phyloP scores from a whole-genome alignment of 1,139 yeast species.

The Candida sp. region DNA sequence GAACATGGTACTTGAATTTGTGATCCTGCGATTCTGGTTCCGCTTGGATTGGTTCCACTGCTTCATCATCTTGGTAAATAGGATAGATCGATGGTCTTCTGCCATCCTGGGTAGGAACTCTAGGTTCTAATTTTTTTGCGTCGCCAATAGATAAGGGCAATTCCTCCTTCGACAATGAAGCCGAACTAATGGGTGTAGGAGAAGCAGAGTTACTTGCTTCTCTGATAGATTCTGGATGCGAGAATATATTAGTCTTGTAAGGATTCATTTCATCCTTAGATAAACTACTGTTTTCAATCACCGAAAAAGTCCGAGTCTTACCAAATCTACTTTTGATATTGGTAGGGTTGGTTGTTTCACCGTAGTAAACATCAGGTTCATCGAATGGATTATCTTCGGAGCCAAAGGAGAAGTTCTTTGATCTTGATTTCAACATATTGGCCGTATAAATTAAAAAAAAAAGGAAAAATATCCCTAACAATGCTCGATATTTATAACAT shows the following conservation, averaged over 20 bases:
- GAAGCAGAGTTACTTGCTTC: slow-evolving; percentile 1
- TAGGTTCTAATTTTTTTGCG: neutral
- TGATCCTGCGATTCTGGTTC: slow-evolving; percentile 10
- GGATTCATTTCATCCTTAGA: slow-evolving; percentile 3
- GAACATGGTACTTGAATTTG: slow-evolving; percentile 13
- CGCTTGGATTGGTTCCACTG: neutral
- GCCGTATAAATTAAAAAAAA: neutral
- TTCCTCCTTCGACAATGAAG: neutral
- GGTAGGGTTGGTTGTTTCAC: slow-evolving; percentile 59
- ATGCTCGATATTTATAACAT: neutral
- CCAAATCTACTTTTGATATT: slow-evolving; percentile 33
- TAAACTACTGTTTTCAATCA: slow-evolving; percentile 24
- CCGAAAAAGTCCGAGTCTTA: slow-evolving; percentile 52
- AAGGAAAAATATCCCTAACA: neutral
- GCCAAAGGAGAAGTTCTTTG: slow-evolving; percentile 19
- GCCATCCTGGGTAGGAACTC: slow-evolving; percentile 3
- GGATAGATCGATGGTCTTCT: slow-evolving; percentile 35
- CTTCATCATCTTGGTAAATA: slow-evolving; percentile 17
- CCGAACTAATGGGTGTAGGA: neutral
- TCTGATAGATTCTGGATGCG: slow-evolving; percentile 3
- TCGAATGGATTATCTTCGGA: slow-evolving; percentile 61
- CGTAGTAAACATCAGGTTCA: slow-evolving; percentile 67
- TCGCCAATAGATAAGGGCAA: neutral
- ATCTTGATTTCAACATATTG: slow-evolving; percentile 15
- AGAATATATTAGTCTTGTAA: slow-evolving; percentile 6